These are phyloP conservation scores for Backusella sp. DNA, from an alignment of 192 early-diverging fungal species.

Conservation along the genomic window DNA sequence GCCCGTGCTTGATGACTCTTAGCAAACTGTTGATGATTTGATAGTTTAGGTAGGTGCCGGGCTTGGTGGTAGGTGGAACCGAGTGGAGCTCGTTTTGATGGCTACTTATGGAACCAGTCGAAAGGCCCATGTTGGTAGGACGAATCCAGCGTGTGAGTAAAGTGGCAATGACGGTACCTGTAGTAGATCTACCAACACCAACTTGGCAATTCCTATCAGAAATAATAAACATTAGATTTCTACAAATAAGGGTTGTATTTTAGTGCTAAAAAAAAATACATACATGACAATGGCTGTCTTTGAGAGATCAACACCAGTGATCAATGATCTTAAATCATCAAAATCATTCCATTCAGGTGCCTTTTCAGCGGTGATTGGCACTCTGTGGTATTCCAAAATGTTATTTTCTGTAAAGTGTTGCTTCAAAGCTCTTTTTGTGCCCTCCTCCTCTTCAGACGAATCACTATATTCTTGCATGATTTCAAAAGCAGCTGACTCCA, in stretches of 20 bases:
- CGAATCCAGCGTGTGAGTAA: slow-evolving; percentile 35
- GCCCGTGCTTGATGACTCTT: slow-evolving; percentile 55
- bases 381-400: slow-evolving; percentile 46
- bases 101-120: no score
- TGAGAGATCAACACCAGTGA: slow-evolving; percentile 40
- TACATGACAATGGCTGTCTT: slow-evolving; percentile 52
- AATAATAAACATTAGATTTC: not conserved
- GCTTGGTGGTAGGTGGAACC: not conserved
- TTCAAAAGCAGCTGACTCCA: slow-evolving; percentile 35
- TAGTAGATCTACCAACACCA: slow-evolving; percentile 60
- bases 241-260: not conserved
- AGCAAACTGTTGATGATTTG: slow-evolving; percentile 56
- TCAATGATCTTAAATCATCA: slow-evolving; percentile 47
- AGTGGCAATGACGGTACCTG: slow-evolving; percentile 37
- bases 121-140: not conserved
- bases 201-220: slow-evolving; percentile 56
- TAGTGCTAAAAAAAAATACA: slow-evolving; percentile 10
- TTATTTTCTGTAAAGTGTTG: not conserved
- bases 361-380: slow-evolving; percentile 60
- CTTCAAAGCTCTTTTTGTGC: not conserved
- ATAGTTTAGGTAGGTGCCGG: slow-evolving; percentile 42
- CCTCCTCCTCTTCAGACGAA: not conserved
- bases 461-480: not conserved
- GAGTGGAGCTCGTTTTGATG: not conserved
- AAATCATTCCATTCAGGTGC: slow-evolving; percentile 52